Evolutionary conservation across 805 yeast species (phyloP).

Genomic region (Blastobotrys terrestris): DNA sequence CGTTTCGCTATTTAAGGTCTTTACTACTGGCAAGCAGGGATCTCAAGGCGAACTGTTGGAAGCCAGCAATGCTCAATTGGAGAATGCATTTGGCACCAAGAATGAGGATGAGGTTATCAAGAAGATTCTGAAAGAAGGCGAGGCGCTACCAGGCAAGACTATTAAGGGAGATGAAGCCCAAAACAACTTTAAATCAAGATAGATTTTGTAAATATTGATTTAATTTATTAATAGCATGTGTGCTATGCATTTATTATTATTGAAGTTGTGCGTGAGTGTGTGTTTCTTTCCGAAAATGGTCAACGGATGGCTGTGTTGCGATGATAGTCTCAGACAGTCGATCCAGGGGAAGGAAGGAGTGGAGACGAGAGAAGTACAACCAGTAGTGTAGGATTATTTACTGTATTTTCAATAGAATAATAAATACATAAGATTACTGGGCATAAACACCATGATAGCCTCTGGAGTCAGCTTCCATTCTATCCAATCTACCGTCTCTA

Average conservation of each 20-base stretch:
- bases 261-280: no score
- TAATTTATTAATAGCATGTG: not conserved
- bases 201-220: not conserved
- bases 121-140: slow-evolving; percentile 55
- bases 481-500: slow-evolving; percentile 49
- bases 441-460: slow-evolving; percentile 39
- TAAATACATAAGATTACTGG: slow-evolving; percentile 23
- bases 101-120: slow-evolving; percentile 54
- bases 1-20: slow-evolving; percentile 62
- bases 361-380: no score
- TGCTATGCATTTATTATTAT: no score
- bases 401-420: not conserved
- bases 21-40: slow-evolving; percentile 57
- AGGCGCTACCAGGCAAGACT: slow-evolving; percentile 31
- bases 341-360: no score
- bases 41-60: slow-evolving; percentile 64
- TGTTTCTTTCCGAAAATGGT: no score
- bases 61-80: slow-evolving; percentile 61
- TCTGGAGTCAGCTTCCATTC: slow-evolving; percentile 44
- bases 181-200: not conserved
- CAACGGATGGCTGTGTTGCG: no score
- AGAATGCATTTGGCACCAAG: slow-evolving; percentile 59
- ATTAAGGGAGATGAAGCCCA: not conserved
- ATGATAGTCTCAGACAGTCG: no score
- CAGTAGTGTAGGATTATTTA: no score